Evolutionary conservation across 805 yeast genomes (phyloP), one percentile per base, ranked within the genome.

Genomic region (Wickerhamiella lipophila): DNA sequence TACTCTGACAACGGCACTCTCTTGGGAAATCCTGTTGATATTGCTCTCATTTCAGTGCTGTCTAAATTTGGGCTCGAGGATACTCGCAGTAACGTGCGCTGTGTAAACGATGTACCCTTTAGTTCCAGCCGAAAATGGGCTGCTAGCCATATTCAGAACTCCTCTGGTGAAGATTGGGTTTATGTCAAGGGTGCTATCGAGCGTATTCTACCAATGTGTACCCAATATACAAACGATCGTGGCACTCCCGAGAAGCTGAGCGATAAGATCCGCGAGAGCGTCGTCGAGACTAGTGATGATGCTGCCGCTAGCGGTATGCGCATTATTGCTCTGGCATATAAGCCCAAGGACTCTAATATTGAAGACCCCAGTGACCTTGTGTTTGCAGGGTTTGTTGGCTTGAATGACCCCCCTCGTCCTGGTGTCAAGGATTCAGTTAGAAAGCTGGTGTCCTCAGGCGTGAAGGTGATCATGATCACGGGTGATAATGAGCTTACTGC

Each of bases 391-490:
- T 67, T 92, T 41, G 72, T 86, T 54, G 97, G 96, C 49, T 87
- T 92, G 95, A 86, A 85, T 58, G 99, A 92, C 66, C 99, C 99
- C 8, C 99, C 99, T 50, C 77, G 98, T 60, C 82, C 88, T 8
- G 79, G 81, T 53, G 97, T 92, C 3, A 74, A 77, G 44, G 69
- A 72, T 45, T 83, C 96, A 1, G 76, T 92, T 50, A 75, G 83
- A 34, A 72, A 78, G 54, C 72, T 92, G 50, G 72, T 87, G 70
- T 79, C 79, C 60, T 96, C 97, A 53, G 95, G 97, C 40, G 98
- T 92, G 38, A 94, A 86, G 60, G 86, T 92, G n/a, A 84, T 92
- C 46, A 92, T 92, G 97, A 89, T 92, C 55, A 92, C 99, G n/a
- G 79, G 79, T 50, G 80, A 75, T 58, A 73, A 68, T 52, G 74